Evolutionary conservation across 805 yeast species (phyloP).

Genomic region (Millerago galiae): DNA sequence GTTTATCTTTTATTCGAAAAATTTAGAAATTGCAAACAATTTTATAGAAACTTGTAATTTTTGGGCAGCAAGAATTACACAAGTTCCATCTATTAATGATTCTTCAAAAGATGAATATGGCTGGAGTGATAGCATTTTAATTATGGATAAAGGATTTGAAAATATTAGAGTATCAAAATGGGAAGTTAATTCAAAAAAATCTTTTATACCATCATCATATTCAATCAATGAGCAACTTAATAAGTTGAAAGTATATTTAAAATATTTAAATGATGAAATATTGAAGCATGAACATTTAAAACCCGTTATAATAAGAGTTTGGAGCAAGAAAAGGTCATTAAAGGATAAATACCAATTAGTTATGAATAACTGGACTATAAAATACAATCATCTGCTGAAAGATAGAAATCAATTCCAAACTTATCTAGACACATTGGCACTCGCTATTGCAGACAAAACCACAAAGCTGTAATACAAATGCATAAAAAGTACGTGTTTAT

Average conservation of each 20-base stretch:
- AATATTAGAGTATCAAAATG: conserved; percentile 17
- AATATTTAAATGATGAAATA: conserved; percentile 31
- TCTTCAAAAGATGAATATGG: conserved; percentile 77
- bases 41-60: conserved; percentile 77
- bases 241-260: conserved; percentile 33
- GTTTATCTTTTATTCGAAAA: conserved; percentile 21
- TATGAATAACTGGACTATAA: conserved; percentile 37
- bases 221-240: conserved; percentile 33
- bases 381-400: conserved; percentile 30
- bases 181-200: conserved; percentile 23
- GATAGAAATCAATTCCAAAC: conserved; percentile 30
- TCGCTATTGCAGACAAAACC: conserved; percentile 22
- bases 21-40: conserved; percentile 53
- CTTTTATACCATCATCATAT: conserved; percentile 24
- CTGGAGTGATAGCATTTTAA: conserved; percentile 41
- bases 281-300: conserved; percentile 38
- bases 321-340: conserved; percentile 20
- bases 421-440: conserved; percentile 28
- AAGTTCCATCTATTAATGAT: conserved; percentile 64
- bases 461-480: conserved; percentile 13
- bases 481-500: too few relatives aligned
- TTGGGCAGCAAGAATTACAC: conserved; percentile 84
- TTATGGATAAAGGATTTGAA: conserved; percentile 19
- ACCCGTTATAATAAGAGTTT: conserved; percentile 30
- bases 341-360: conserved; percentile 24